Percentiles rank a stretch among this genome's conserved stretches.
These are phyloP conservation scores for Whalleya microplaca DNA, from an alignment of 2,329 filamentous ascomycete genomes.

Conservation along the genomic window DNA sequence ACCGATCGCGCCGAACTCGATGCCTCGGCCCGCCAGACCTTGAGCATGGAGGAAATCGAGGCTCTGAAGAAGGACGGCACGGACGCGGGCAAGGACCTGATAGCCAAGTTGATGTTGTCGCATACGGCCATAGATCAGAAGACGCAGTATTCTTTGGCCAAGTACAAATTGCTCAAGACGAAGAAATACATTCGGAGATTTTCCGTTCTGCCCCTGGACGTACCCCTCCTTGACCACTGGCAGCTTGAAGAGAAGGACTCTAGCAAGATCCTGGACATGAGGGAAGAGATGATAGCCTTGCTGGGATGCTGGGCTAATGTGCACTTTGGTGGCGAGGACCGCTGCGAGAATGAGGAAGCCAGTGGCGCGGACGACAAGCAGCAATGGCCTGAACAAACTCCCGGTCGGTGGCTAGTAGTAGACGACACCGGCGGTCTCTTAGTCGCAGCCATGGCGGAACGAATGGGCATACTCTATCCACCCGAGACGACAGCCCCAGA, in stretches of 20 bases:
- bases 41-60: conserved; percentile 77
- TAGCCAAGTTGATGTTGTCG: conserved; percentile 88
- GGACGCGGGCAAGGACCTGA: conserved; percentile 83
- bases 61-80: conserved; percentile 74
- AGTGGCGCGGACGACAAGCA: conserved; percentile 31
- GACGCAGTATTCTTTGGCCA: conserved; percentile 89
- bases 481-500: conserved; percentile 35
- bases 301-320: conserved; percentile 90
- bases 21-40: conserved; percentile 70
- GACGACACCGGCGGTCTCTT: conserved; percentile 87
- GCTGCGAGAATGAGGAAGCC: conserved; percentile 24
- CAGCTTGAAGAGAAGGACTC: conserved; percentile 81
- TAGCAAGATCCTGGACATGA: conserved; percentile 79
- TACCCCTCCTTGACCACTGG: conserved; percentile 75
- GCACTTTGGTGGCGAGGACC: conserved; percentile 63
- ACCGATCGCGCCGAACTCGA: conserved; percentile 64
- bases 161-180: conserved; percentile 93
- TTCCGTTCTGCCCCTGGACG: conserved; percentile 81
- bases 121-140: conserved; percentile 93
- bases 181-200: conserved; percentile 93
- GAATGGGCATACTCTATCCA: conserved; percentile 78
- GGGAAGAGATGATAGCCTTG: conserved; percentile 81
- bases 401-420: conserved; percentile 76
- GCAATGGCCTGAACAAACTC: conserved; percentile 23
- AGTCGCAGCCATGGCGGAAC: conserved; percentile 82